A percentile compares a stretch with the other conserved stretches of the same genome.
phyloP scores from a whole-genome alignment of 1,139 yeast species.

The Hyphopichia wangnamkhiaoensis region DNA sequence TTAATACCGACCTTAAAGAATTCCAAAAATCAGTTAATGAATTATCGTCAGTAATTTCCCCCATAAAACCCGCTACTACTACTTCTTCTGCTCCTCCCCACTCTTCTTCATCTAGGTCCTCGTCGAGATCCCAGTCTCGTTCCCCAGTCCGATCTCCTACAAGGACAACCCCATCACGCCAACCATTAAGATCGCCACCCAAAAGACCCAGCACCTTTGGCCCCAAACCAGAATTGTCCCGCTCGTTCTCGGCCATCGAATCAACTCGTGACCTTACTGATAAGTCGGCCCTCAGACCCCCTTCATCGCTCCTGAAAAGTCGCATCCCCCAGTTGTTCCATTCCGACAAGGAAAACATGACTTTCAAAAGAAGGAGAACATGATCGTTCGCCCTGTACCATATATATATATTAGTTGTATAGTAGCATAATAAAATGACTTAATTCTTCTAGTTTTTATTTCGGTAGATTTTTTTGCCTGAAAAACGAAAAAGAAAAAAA shows the following conservation, averaged over 20 bases:
- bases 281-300: too few species aligned
- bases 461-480: too few species aligned
- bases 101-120: neutral
- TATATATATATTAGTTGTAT: too few species aligned
- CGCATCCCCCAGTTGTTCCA: slow-evolving; percentile 2
- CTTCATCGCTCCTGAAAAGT: neutral
- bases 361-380: slow-evolving; percentile 3
- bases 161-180: neutral
- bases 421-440: too few species aligned
- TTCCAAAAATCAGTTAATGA: slow-evolving; percentile 1
- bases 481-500: neutral
- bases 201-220: too few species aligned
- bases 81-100: too few species aligned
- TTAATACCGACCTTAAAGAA: slow-evolving; percentile 1
- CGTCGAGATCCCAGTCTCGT: neutral
- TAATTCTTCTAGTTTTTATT: too few species aligned
- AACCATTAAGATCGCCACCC: neutral
- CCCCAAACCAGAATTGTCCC: too few species aligned
- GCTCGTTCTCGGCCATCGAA: too few species aligned
- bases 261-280: neutral
- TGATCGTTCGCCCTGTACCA: neutral
- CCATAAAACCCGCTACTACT: too few species aligned
- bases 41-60: neutral
- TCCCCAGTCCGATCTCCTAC: slow-evolving; percentile 1
- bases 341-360: slow-evolving; percentile 1